Evolutionary conservation across 345 rosid genomes (phyloP), one percentile per base, ranked within the genome.

Genomic region (Linum usitatissimum): DNA sequence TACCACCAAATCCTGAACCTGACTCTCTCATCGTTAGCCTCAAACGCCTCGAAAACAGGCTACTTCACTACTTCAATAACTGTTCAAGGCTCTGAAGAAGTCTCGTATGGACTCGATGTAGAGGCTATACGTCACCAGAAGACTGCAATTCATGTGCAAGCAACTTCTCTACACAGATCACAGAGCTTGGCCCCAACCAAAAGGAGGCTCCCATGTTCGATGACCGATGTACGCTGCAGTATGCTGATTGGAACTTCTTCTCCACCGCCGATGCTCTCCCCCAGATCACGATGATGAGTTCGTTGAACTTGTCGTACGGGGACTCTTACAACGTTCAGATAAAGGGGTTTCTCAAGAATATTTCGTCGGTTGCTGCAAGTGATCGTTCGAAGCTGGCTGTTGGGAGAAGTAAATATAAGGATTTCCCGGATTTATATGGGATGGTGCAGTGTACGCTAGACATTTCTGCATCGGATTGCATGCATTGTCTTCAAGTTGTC

Each of bases 381-480:
- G 67, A 53, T 48, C 21, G 70, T 70, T 61, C 70, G 0, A 77
- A 66, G 69, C 61, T 75, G 21, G 70, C 71, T 12, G n/a, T 6
- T 1, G 70, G 72, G 30, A 70, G 64, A 40, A 42, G 23, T 6
- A 53, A 34, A 30, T 72, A 63, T 59, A 51, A 62, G 5, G 34
- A 53, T 57, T 67, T 8, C n/a, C 6, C 1, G n/a, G 9, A 36
- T 17, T 65, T 77, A 53, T 59, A 66, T 57, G 83, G 71, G 13
- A 60, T 80, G 77, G 71, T 62, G 18, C 81, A 76, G 68, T 78
- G 85, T 65, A 83, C 69, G 14, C 60, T 64, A 65, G 73, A 73
- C 30, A 53, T 78, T 9, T 20, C 48, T 14, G 71, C 36, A 30
- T 54, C 31, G 4, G 62, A 49, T 42, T 78, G 83, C 57, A 36